phyloP scores from a whole-genome alignment of 306 rosid genomes.

The Ceratonia siliqua region DNA sequence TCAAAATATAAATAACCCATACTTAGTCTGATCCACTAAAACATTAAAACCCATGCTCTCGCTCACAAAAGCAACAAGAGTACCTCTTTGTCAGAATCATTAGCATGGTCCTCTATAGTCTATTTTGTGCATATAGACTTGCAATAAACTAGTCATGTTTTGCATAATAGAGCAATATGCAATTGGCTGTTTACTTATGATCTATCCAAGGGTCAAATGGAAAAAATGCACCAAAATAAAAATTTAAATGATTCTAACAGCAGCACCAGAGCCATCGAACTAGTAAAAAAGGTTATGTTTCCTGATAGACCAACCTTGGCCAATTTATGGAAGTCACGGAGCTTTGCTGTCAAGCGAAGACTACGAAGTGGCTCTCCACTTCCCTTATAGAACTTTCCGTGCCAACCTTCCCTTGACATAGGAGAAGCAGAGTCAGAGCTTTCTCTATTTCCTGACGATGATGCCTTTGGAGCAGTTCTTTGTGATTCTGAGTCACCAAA shows the following conservation, averaged over 20 bases:
- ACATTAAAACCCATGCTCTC: not conserved
- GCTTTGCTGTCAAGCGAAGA: slow-evolving; percentile 88
- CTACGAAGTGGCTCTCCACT: slow-evolving; percentile 68
- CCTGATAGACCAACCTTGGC: slow-evolving; percentile 68
- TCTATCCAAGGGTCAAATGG: slow-evolving; percentile 2
- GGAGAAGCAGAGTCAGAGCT: slow-evolving; percentile 57
- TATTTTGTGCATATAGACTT: slow-evolving; percentile 1
- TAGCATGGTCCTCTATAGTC: not conserved
- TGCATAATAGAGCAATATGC: slow-evolving; percentile 23
- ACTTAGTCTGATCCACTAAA: not conserved
- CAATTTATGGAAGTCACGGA: slow-evolving; percentile 83
- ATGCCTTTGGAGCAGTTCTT: slow-evolving; percentile 56
- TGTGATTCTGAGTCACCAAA: slow-evolving; percentile 66
- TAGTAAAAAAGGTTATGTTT: slow-evolving; percentile 28
- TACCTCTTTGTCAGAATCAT: slow-evolving; percentile 8
- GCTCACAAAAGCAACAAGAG: slow-evolving; percentile 10
- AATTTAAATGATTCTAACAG: not conserved
- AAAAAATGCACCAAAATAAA: not conserved
- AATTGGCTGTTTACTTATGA: slow-evolving; percentile 9
- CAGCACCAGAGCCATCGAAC: slow-evolving; percentile 2
- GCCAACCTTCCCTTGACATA: slow-evolving; percentile 67
- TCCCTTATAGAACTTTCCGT: slow-evolving; percentile 73
- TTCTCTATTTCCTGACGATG: slow-evolving; percentile 62
- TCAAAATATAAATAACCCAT: slow-evolving; percentile 1
- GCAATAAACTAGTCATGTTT: not conserved